A percentile compares a stretch with the other conserved stretches of the same genome.
Conservation (phyloP, 2,329 filamentous ascomycete species). For the Paecilomyces formosus region DNA sequence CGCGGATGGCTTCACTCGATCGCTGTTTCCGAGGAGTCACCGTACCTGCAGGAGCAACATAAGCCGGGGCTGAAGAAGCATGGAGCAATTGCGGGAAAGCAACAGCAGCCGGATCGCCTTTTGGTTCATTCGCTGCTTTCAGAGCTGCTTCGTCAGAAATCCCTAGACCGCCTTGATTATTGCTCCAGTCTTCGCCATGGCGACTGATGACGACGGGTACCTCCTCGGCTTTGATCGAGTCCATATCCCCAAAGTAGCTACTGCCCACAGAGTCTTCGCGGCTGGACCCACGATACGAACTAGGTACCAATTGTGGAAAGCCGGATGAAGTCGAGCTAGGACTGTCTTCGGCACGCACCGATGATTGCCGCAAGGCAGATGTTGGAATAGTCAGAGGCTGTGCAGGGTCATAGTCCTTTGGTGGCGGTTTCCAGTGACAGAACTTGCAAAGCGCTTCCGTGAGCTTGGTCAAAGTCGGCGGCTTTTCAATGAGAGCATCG, state of each 20-base stretch:
- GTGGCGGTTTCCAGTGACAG: slow-evolving; percentile 87
- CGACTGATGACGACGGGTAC: slow-evolving; percentile 67
- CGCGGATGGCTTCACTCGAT: slow-evolving; percentile 65
- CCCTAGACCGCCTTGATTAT: slow-evolving; percentile 61
- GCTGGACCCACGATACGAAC: slow-evolving; percentile 71
- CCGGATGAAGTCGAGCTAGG: slow-evolving; percentile 71
- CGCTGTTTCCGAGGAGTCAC: slow-evolving; percentile 54
- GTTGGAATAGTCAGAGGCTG: slow-evolving; percentile 53
- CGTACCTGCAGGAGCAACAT: slow-evolving; percentile 46
- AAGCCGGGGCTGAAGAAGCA: slow-evolving; percentile 58
- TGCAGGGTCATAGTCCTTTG: slow-evolving; percentile 45
- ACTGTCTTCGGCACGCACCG: slow-evolving; percentile 64
- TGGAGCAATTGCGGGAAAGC: slow-evolving; percentile 49
- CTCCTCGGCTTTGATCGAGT: slow-evolving; percentile 71
- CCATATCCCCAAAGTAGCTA: slow-evolving; percentile 79
- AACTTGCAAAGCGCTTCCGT: slow-evolving; percentile 79
- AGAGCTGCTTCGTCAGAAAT: slow-evolving; percentile 55
- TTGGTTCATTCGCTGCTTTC: slow-evolving; percentile 14
- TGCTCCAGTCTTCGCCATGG: slow-evolving; percentile 69
- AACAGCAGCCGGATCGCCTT: slow-evolving; percentile 13
- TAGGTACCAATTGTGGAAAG: slow-evolving; percentile 62
- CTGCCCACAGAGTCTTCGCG: slow-evolving; percentile 77
- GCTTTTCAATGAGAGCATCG: slow-evolving; percentile 91
- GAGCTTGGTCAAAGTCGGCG: slow-evolving; percentile 84
- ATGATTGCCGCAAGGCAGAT: slow-evolving; percentile 59